Base-by-base conservation (phyloP, 2,329 filamentous ascomycete genomes). In the Fusarium pseudonygamai region DNA sequence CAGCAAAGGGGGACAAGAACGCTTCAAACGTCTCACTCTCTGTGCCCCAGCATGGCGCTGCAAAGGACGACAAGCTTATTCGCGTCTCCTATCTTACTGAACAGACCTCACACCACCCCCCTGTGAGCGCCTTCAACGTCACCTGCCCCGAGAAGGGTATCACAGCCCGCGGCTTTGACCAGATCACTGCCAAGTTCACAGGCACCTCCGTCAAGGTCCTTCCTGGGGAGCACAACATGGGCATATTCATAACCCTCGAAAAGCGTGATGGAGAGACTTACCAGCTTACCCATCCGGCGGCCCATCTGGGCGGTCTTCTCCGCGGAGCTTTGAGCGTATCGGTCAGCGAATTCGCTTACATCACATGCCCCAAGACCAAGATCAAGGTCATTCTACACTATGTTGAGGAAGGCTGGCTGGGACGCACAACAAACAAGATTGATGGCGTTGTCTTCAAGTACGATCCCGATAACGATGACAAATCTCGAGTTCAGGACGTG, bases 131-230 rank as follows among this genome's bases (percentile, higher is more conserved):
- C 20, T 99, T 97, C 83, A 96, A 93, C 82, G 92, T 98, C 73
- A 92, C 95, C 79, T 99, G 96, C 80, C 95, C 95, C 2, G 93
- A 97, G 75, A 95, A 94, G 80, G 96, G 96, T 34, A 89, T 99
- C 74, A 91, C 90, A 42, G 96, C 96, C 22, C 89, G 93, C 66
- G 96, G 96, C 3, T 99, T 96, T 80, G 96, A 99, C 80, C 96
- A 99, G 85, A 92, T 99, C 78, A 96, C 93, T 76, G 96, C 96
- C 79, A 98, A 98, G 83, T 99, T 99, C 84, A 98, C 96, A 2
- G 96, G 96, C 64, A 98, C 96, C 24, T 96, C 93, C 77, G 89
- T 99, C 82, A 94, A 95, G 80, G 96, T 99, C 42, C 91, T 92
- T 28, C 94, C 96, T 1, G 96, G 96, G 72, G 92, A 95, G 80